Conservation (phyloP, 1,284 basidiomycete species). For the Ustanciosporium gigantosporum region DNA sequence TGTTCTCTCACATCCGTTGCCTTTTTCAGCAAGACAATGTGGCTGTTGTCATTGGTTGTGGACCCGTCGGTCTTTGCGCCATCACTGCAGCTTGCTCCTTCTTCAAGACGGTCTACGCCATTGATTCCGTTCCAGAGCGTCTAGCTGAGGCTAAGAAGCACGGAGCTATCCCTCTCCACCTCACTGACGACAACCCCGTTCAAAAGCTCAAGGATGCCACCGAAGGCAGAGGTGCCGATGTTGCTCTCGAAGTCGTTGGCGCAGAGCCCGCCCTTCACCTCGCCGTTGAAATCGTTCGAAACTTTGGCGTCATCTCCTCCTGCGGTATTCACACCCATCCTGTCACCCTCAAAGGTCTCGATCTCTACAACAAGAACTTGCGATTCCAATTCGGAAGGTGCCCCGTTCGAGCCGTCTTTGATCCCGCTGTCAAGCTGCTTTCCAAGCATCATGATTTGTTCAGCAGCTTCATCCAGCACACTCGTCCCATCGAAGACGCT, state of each 20-base stretch:
- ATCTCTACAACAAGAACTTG: conserved; percentile 78
- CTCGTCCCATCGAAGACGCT: conserved; percentile 46
- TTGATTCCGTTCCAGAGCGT: conserved; percentile 58
- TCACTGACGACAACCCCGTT: conserved; percentile 39
- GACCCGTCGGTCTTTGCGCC: conserved; percentile 63
- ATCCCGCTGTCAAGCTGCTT: conserved; percentile 49
- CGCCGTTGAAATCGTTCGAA: conserved; percentile 76
- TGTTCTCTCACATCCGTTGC: neutral
- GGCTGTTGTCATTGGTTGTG: conserved; percentile 61
- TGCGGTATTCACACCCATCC: conserved; percentile 70
- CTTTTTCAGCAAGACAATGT: conserved; percentile 3
- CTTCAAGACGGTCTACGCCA: conserved; percentile 59
- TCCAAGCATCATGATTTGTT: conserved; percentile 50
- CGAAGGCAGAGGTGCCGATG: conserved; percentile 63
- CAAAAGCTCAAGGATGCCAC: conserved; percentile 42
- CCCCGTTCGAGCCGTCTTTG: conserved; percentile 65
- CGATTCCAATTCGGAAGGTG: conserved; percentile 79
- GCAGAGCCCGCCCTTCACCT: conserved; percentile 72
- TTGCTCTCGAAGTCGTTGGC: conserved; percentile 73
- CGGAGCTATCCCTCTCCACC: conserved; percentile 53
- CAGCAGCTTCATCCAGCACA: conserved; percentile 53
- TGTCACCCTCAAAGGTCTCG: conserved; percentile 61
- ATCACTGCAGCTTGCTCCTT: conserved; percentile 62
- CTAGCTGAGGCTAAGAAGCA: conserved; percentile 56
- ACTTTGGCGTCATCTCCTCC: conserved; percentile 77